phyloP scores from a whole-genome alignment of 2,329 filamentous ascomycete species.

The Pleoardoris graminearum region DNA sequence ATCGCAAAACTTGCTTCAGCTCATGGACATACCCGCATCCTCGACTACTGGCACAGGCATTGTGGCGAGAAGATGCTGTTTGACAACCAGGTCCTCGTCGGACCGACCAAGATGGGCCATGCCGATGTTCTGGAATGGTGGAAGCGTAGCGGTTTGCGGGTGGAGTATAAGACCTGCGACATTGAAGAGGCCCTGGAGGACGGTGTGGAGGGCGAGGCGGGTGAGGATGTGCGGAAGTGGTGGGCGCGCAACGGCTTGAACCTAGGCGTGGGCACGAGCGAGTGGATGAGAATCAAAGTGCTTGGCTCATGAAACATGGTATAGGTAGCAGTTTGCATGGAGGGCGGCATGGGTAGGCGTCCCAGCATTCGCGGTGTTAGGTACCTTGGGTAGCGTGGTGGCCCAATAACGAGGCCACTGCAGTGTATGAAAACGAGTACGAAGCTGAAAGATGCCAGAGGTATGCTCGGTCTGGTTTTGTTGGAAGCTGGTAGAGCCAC shows the following conservation, averaged over 20 bases:
- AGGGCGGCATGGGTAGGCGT: neutral
- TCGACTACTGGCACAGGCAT: conserved; percentile 79
- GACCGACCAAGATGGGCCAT: conserved; percentile 84
- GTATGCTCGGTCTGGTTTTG: too few relatives aligned
- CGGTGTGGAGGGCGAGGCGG: conserved; percentile 68
- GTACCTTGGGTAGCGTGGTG: neutral
- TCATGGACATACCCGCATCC: conserved; percentile 79
- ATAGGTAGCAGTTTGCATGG: too few relatives aligned
- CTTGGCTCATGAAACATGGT: conserved; percentile 51
- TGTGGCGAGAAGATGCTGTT: conserved; percentile 79
- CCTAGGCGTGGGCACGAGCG: conserved; percentile 77
- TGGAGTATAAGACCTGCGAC: conserved; percentile 93
- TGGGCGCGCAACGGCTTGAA: conserved; percentile 86
- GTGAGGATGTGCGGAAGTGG: conserved; percentile 77
- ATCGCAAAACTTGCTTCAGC: conserved; percentile 83
- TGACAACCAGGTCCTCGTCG: conserved; percentile 80
- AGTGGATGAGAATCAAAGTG: conserved; percentile 84
- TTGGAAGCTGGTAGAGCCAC: too few relatives aligned
- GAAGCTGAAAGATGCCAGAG: too few relatives aligned
- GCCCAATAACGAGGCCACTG: too few relatives aligned
- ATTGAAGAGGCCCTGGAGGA: conserved; percentile 95
- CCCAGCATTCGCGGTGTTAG: neutral
- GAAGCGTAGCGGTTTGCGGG: conserved; percentile 73
- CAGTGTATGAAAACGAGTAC: too few relatives aligned
- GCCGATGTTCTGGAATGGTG: conserved; percentile 90